Evolutionary conservation across 2,329 filamentous ascomycete genomes (phyloP), one percentile per base, ranked within the genome.

Genomic region (Cladosporium cucumerinum): DNA sequence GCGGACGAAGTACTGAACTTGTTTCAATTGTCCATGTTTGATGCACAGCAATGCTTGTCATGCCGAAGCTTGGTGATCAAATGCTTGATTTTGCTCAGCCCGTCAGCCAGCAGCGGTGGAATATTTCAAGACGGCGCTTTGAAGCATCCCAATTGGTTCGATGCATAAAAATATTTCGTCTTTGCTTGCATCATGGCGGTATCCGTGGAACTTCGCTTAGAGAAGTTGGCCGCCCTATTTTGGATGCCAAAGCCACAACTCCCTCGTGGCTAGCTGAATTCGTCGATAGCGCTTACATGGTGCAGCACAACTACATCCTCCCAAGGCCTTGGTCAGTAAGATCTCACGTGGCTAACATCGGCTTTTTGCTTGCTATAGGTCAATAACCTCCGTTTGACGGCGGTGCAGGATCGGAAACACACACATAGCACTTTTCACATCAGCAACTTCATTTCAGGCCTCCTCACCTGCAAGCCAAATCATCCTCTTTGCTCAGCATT

Each of bases 251-350:
- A 62, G 60, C 60, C 60, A 54, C 49, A 21, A 25, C 14, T 55
- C 60, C 26, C 60, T 62, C 23, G 26, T 55, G 21, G 34, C 46
- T 55, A 55, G 49, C 60, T 55, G 32, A 23, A 62, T 55, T 18
- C 34, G 25, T 32, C 32, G 5, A 16, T 55, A 62, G 60, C 49
- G 60, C 60, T 62, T 62, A 62, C 60, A 54, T 43, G 60, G 60
- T 49, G 60, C 60, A 62, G 60, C 60, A 62, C 16, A 12, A 55
- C 26, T 18, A 43, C 60, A 39, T 12, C 25, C 30, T 7, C 30
- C 48, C 48, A 52, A 61, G 46, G 6, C 3, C 14, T 39, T 32
- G 34, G 49, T 43, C 21, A 54, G 49, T 39, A 18, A 43, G 34
- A 46, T 62, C 60, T 61, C 49, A 54, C 49, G 49, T 55, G 60